A percentile compares a stretch with the other conserved stretches of the same genome.
Conservation (phyloP, 805 yeast species). For the Nakazawaea anatomiae region DNA sequence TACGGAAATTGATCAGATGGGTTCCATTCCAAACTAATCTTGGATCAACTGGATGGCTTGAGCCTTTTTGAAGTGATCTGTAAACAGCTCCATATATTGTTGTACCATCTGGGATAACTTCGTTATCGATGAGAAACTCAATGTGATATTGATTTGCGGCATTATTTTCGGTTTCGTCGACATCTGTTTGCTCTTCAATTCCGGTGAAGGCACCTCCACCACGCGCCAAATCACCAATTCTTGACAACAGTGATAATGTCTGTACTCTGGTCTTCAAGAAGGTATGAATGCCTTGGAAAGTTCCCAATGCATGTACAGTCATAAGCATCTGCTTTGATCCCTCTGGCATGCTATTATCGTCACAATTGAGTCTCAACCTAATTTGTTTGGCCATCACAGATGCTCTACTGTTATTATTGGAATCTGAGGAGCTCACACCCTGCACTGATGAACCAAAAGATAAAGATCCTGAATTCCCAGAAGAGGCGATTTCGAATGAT, state of each 20-base stretch:
- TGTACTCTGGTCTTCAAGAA: slow-evolving; percentile 38
- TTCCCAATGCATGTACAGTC: slow-evolving; percentile 56
- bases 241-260: slow-evolving; percentile 21
- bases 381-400: slow-evolving; percentile 68
- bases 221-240: slow-evolving; percentile 11
- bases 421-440: slow-evolving; percentile 10
- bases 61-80: slow-evolving; percentile 34
- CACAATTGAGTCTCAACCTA: slow-evolving; percentile 45
- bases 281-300: slow-evolving; percentile 45
- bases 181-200: slow-evolving; percentile 13
- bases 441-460: slow-evolving; percentile 22
- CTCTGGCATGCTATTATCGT: slow-evolving; percentile 26
- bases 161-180: slow-evolving; percentile 9
- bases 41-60: slow-evolving; percentile 38
- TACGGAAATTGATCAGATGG: slow-evolving; percentile 47
- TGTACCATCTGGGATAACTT: slow-evolving; percentile 53
- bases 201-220: background rate
- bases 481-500: slow-evolving; percentile 55
- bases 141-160: slow-evolving; percentile 29
- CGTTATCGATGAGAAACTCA: slow-evolving; percentile 55
- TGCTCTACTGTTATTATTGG: slow-evolving; percentile 29
- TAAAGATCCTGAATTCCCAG: slow-evolving; percentile 26
- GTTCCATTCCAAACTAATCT: slow-evolving; percentile 50
- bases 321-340: slow-evolving; percentile 27
- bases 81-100: slow-evolving; percentile 76